phyloP scores from a whole-genome alignment of 345 rosid genomes.

The Gynandropsis gynandra region DNA sequence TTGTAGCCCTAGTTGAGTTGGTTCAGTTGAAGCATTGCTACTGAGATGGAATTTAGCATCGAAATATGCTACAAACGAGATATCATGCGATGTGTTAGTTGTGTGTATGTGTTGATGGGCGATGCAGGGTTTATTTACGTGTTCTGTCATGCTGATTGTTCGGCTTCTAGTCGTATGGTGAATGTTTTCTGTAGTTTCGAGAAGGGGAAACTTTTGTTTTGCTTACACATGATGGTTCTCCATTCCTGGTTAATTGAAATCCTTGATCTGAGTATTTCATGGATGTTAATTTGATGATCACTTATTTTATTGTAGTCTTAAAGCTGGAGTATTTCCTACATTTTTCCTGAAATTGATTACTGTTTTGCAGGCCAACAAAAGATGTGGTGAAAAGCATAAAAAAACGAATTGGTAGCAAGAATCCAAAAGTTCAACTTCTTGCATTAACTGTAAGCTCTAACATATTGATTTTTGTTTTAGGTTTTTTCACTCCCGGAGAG shows the following conservation, averaged over 20 bases:
- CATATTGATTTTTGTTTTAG: conserved; percentile 6
- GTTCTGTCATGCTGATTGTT: too few relatives aligned
- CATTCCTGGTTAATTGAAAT: too few relatives aligned
- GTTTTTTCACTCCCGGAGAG: conserved; percentile 6
- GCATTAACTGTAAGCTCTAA: conserved; percentile 75
- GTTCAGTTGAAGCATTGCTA: conserved; percentile 7
- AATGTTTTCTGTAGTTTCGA: too few relatives aligned
- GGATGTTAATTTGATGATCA: conserved; percentile 2
- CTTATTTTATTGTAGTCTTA: background rate
- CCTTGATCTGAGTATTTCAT: background rate
- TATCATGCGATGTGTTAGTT: background rate
- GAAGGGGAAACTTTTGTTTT: too few relatives aligned
- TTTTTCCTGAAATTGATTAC: conserved; percentile 15
- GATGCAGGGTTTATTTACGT: too few relatives aligned
- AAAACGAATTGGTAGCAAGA: conserved; percentile 81
- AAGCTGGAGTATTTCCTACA: conserved; percentile 1
- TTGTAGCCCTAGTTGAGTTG: background rate
- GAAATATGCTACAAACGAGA: background rate
- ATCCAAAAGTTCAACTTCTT: conserved; percentile 89
- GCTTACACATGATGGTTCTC: too few relatives aligned
- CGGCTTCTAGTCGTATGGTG: too few relatives aligned
- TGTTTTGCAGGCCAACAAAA: conserved; percentile 73
- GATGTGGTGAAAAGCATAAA: conserved; percentile 94
- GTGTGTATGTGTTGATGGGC: conserved; percentile 9
- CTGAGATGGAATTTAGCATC: conserved; percentile 10